A percentile compares a stretch with the other conserved stretches of the same genome.
Conservation (phyloP, 306 rosid species). For the Begonia fuchsioides region DNA sequence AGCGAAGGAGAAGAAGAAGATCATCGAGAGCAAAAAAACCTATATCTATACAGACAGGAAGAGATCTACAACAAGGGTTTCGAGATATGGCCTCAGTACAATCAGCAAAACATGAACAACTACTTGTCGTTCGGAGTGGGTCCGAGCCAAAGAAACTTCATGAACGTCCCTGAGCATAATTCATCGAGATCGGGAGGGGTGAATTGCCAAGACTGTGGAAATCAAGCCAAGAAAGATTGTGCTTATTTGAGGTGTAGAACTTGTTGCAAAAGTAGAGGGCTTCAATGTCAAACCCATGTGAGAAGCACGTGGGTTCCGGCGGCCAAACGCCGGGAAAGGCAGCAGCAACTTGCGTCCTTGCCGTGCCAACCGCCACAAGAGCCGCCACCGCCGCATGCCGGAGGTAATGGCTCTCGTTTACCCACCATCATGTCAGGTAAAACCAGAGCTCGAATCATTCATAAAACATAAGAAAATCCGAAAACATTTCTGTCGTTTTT, state of each 20-base stretch:
- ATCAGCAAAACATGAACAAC: constrained; percentile 20
- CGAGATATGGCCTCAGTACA: constrained; percentile 12
- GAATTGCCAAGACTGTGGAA: constrained; percentile 66
- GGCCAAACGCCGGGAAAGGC: constrained; percentile 54
- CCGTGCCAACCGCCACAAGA: constrained; percentile 20
- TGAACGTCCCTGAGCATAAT: constrained; percentile 29
- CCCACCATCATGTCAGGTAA: constrained; percentile 45
- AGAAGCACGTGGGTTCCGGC: constrained; percentile 77
- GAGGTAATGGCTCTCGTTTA: constrained; percentile 20
- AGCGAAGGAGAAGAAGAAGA: constrained; percentile 16
- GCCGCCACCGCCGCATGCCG: background rate
- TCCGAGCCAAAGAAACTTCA: constrained; percentile 19
- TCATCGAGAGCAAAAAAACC: constrained; percentile 9
- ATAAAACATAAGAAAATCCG: background rate
- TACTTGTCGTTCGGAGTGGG: constrained; percentile 49
- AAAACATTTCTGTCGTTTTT: background rate
- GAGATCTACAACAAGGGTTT: constrained; percentile 13
- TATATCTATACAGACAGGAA: constrained; percentile 8
- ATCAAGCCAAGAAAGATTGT: constrained; percentile 71
- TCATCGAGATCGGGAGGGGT: constrained; percentile 28
- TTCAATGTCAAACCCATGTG: constrained; percentile 58
- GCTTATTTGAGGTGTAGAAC: constrained; percentile 49
- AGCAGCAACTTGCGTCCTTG: constrained; percentile 22
- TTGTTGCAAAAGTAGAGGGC: constrained; percentile 66
- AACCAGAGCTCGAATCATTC: too few species aligned